phyloP scores from a whole-genome alignment of 1,284 basidiomycete genomes.

The Cerioporus squamosus region DNA sequence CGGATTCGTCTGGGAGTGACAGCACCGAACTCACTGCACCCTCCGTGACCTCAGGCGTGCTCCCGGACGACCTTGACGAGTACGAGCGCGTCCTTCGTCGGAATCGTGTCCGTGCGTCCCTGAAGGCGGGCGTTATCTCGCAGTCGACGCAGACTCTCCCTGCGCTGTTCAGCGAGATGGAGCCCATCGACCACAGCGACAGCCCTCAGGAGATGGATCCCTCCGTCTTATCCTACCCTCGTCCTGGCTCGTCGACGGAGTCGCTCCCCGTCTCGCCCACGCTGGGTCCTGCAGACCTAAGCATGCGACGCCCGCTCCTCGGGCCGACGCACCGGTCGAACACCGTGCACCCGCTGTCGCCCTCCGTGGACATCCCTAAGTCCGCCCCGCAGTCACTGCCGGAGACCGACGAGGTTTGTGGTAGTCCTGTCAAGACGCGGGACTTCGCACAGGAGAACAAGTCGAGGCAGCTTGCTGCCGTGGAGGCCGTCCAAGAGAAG shows the following conservation, averaged over 20 bases:
- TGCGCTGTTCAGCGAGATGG: slow-evolving; percentile 31
- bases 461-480: slow-evolving; percentile 11
- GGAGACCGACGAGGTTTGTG: neutral
- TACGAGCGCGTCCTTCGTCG: slow-evolving; percentile 21
- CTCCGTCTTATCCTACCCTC: slow-evolving; percentile 70
- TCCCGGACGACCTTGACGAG: slow-evolving; percentile 15
- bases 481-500: slow-evolving; percentile 21
- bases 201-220: slow-evolving; percentile 48
- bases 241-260: slow-evolving; percentile 73
- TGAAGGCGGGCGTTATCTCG: slow-evolving; percentile 28
- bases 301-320: slow-evolving; percentile 20
- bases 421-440: slow-evolving; percentile 28
- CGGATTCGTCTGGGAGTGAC: slow-evolving; percentile 19
- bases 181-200: slow-evolving; percentile 18
- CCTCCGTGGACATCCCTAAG: slow-evolving; percentile 5
- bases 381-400: slow-evolving; percentile 1
- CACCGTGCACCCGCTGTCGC: slow-evolving; percentile 22
- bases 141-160: slow-evolving; percentile 42
- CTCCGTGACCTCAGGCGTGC: slow-evolving; percentile 13
- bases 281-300: slow-evolving; percentile 17
- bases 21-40: slow-evolving; percentile 29
- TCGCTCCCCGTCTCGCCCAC: slow-evolving; percentile 50
- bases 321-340: slow-evolving; percentile 24
- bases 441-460: slow-evolving; percentile 24
- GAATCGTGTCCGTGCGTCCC: slow-evolving; percentile 26